A percentile compares a stretch with the other conserved stretches of the same genome.
phyloP scores from a whole-genome alignment of 192 early-diverging fungal genomes.

The Backusella luteola region DNA sequence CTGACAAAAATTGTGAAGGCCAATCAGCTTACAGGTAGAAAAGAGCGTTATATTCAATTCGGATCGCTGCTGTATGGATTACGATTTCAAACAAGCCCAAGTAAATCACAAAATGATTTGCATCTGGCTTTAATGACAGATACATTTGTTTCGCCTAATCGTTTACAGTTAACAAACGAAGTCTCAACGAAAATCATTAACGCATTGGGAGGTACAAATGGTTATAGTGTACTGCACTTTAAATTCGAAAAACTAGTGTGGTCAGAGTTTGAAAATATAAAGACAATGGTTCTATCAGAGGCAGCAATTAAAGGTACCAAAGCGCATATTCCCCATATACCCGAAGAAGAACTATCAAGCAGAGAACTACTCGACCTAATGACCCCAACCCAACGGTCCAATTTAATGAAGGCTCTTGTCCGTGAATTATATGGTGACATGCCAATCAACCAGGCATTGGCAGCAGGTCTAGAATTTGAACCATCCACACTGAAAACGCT shows the following conservation, averaged over 20 bases:
- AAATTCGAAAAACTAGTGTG: slow-evolving; percentile 10
- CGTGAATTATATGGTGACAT: slow-evolving; percentile 25
- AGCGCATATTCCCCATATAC: neutral
- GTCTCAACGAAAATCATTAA: slow-evolving; percentile 8
- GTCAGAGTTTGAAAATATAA: slow-evolving; percentile 13
- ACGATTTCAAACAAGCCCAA: slow-evolving; percentile 12
- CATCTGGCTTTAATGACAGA: slow-evolving; percentile 2
- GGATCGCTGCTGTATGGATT: slow-evolving; percentile 19
- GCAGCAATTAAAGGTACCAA: neutral
- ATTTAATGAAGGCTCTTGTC: slow-evolving; percentile 11
- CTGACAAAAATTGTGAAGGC: slow-evolving; percentile 4
- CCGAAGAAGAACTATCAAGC: neutral
- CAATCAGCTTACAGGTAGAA: neutral
- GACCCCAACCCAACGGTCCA: neutral
- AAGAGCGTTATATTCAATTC: slow-evolving; percentile 23
- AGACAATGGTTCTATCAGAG: neutral
- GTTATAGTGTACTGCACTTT: slow-evolving; percentile 14
- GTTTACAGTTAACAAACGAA: neutral
- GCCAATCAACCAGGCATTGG: slow-evolving; percentile 23
- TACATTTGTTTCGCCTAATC: slow-evolving; percentile 14
- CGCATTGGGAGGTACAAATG: slow-evolving; percentile 20
- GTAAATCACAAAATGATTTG: slow-evolving; percentile 6
- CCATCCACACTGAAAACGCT: neutral
- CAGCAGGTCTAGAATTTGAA: slow-evolving; percentile 14
- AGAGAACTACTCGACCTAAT: slow-evolving; percentile 3